Conservation (phyloP, 345 rosid genomes). For the Eucalyptus lansdowneana region DNA sequence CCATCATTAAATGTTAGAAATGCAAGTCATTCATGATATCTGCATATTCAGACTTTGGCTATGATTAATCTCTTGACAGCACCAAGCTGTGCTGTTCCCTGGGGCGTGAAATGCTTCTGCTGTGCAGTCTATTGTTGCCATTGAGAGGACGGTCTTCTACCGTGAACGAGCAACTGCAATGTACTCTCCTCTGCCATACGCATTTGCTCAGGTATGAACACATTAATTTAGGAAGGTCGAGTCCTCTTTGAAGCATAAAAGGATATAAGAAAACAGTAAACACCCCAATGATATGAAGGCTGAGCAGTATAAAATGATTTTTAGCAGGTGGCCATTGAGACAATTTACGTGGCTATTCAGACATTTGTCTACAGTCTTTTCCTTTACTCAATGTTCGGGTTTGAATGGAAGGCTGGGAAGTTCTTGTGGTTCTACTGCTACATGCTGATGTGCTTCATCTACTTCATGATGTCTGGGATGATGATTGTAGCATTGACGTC, state of each 20-base stretch:
- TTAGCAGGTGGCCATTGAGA: no score
- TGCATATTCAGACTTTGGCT: background rate
- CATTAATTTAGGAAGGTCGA: background rate
- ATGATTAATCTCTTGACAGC: slow-evolving; percentile 6
- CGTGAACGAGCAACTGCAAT: slow-evolving; percentile 69
- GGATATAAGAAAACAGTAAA: no score
- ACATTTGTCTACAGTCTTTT: no score
- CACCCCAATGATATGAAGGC: no score
- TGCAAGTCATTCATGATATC: background rate
- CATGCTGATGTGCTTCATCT: no score
- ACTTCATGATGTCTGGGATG: no score
- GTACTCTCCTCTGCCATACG: slow-evolving; percentile 68
- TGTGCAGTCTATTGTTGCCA: slow-evolving; percentile 43
- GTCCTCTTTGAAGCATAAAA: background rate
- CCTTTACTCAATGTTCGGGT: no score
- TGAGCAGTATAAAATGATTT: no score
- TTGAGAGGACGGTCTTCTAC: slow-evolving; percentile 59
- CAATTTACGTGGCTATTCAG: no score
- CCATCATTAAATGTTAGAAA: background rate
- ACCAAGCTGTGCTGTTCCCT: slow-evolving; percentile 24
- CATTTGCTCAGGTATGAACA: slow-evolving; percentile 44
- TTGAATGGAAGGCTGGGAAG: no score
- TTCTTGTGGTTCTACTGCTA: no score
- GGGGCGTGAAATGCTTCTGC: slow-evolving; percentile 41
- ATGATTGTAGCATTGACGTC: no score